These are phyloP conservation scores for Penicillium sp. DNA, from an alignment of 2,329 filamentous ascomycete genomes.

Conservation along the genomic window DNA sequence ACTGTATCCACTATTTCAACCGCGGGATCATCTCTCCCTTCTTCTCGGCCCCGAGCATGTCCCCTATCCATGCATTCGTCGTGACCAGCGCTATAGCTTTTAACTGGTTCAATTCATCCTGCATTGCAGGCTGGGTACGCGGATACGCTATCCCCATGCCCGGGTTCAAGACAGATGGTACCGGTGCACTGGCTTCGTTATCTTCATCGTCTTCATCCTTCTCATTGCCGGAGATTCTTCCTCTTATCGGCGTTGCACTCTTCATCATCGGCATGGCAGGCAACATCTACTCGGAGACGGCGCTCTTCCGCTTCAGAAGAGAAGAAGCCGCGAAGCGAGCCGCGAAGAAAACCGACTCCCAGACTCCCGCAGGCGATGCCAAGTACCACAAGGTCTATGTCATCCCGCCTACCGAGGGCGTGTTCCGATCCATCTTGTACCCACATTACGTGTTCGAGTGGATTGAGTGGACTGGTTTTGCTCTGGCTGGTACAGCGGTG, in stretches of 20 bases:
- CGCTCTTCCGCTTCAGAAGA: slow-evolving; percentile 80
- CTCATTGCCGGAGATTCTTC: slow-evolving; percentile 29
- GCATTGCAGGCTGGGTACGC: slow-evolving; percentile 75
- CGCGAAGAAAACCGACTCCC: slow-evolving; percentile 53
- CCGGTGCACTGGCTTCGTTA: not conserved
- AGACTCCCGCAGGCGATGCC: slow-evolving; percentile 31
- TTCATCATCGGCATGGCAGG: slow-evolving; percentile 74
- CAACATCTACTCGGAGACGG: slow-evolving; percentile 88
- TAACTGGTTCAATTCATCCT: slow-evolving; percentile 76
- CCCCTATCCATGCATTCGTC: slow-evolving; percentile 74
- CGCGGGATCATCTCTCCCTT: slow-evolving; percentile 80
- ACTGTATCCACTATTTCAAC: slow-evolving; percentile 85
- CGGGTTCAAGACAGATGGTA: slow-evolving; percentile 16
- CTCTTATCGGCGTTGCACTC: slow-evolving; percentile 65
- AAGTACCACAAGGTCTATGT: slow-evolving; percentile 79
- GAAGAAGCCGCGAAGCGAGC: slow-evolving; percentile 54
- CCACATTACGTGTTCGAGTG: slow-evolving; percentile 97
- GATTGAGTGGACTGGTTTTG: slow-evolving; percentile 92
- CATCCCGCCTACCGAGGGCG: slow-evolving; percentile 73
- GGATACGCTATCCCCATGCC: slow-evolving; percentile 64
- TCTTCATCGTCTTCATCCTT: slow-evolving; percentile 7
- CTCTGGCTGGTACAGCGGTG: slow-evolving; percentile 54
- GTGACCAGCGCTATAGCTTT: slow-evolving; percentile 65
- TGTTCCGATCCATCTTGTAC: slow-evolving; percentile 80
- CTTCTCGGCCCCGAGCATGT: slow-evolving; percentile 82